Evolutionary conservation across 192 early-diverging fungal genomes (phyloP).

Genomic region (Coemansia sp.): DNA sequence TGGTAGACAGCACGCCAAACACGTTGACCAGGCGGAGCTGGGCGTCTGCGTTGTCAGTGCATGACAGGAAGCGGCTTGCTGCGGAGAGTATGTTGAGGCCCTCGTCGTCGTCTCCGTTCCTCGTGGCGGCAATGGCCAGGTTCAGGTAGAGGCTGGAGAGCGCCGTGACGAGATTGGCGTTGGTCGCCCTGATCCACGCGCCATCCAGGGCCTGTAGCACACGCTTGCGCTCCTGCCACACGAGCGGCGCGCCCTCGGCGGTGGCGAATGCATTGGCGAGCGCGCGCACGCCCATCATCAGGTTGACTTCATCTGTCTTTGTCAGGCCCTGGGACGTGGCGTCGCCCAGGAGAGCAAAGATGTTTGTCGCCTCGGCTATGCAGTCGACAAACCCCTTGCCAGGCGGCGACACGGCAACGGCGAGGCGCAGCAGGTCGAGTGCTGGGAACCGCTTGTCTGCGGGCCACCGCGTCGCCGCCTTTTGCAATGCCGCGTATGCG

Average conservation of each 20-base stretch:
- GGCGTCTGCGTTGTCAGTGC: constrained; percentile 24
- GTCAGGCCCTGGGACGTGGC: not conserved
- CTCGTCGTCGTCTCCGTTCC: constrained; percentile 28
- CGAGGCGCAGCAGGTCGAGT: constrained; percentile 79
- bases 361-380: constrained; percentile 23
- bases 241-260: constrained; percentile 32
- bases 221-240: constrained; percentile 32
- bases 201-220: constrained; percentile 33
- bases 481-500: constrained; percentile 50
- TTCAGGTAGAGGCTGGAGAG: constrained; percentile 33
- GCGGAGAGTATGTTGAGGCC: constrained; percentile 35
- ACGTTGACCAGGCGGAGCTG: constrained; percentile 40
- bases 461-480: constrained; percentile 68
- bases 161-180: constrained; percentile 34
- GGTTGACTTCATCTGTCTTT: constrained; percentile 63
- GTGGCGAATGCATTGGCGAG: constrained; percentile 72
- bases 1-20: constrained; percentile 40
- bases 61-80: constrained; percentile 25
- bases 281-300: constrained; percentile 72
- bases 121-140: constrained; percentile 24
- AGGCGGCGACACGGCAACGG: constrained; percentile 54
- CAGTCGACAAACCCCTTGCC: constrained; percentile 46
- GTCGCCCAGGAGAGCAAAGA: constrained; percentile 26
- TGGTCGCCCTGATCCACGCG: constrained; percentile 15
- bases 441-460: constrained; percentile 68